Base-by-base conservation (phyloP, 2,329 filamentous ascomycete genomes). In the Bipolaris gigantea region DNA sequence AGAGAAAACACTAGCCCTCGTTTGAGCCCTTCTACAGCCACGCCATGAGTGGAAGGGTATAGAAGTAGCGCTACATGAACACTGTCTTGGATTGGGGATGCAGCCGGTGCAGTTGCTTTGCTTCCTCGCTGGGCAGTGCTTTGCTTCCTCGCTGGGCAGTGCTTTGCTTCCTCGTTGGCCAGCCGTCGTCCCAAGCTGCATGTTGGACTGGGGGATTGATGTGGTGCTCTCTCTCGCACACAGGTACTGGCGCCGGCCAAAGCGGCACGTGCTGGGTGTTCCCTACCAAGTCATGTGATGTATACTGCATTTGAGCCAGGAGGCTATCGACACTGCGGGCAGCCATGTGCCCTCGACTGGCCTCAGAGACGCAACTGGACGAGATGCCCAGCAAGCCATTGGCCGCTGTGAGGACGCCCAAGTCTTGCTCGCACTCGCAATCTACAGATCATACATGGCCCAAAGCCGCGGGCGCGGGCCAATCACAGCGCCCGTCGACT, bases 1-100 rank as follows among this genome's bases (percentile, higher is more conserved):
- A 74, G 70, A 74, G 57, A 51, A 58, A 64, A 60, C 40, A 44
- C 53, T 27, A 61, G 68, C 70, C 69, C 65, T 67, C 69, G 71
- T 73, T 73, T 73, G 70, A 73, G 69, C 65, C 69, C 61, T 59
- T 65, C 59, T 61, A 62, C 66, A 57, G 65, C 65, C 63, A 56
- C 64, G 64, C 44, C 63, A 66, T 67, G 65, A 66, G 64, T 63
- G 62, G 61, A 51, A 49, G 61, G 67, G 68, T 71, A 71, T 71
- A 71, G 63, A 65, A 64, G 63, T 54, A 65, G 63, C 63, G 66
- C 65, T 58, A 71, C 66, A 70, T 46, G 13, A 11, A n/a, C 23
- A 25, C 21, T 18, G 11, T 25, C 23, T 25, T 25, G 23, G 39
- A 13, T 15, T 16, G 23, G 13, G 30, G 15, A 18, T 27, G 23